These are phyloP conservation scores for Penicillium cataractarum DNA, from an alignment of 495 filamentous ascomycete genomes.

Conservation along the genomic window DNA sequence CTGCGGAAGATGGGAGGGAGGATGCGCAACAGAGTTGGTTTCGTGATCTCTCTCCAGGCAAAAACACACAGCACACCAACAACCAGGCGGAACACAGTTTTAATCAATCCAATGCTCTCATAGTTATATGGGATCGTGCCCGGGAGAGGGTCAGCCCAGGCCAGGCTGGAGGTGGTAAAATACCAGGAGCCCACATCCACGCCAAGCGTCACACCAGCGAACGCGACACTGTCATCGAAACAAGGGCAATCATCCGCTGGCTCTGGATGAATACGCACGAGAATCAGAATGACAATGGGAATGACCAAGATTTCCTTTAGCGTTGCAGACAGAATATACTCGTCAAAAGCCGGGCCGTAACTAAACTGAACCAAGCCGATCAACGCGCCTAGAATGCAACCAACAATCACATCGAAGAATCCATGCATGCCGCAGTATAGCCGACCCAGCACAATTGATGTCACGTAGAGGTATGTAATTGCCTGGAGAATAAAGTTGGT, in stretches of 20 bases:
- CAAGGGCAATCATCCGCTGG: slow-evolving; percentile 97
- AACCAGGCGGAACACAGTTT: slow-evolving; percentile 65
- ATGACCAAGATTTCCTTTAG: slow-evolving; percentile 60
- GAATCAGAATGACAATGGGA: slow-evolving; percentile 64
- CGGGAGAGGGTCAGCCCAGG: slow-evolving; percentile 60
- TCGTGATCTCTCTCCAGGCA: slow-evolving; percentile 84
- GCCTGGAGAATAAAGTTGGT: slow-evolving; percentile 63
- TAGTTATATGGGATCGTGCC: slow-evolving; percentile 67
- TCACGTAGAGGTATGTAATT: slow-evolving; percentile 77
- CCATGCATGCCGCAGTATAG: slow-evolving; percentile 99
- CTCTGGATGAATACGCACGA: slow-evolving; percentile 91
- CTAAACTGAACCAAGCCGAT: slow-evolving; percentile 71
- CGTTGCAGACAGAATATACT: slow-evolving; percentile 56
- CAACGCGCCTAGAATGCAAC: slow-evolving; percentile 70
- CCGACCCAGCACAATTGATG: slow-evolving; percentile 87
- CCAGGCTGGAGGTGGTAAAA: slow-evolving; percentile 59
- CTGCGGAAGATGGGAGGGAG: slow-evolving; percentile 87
- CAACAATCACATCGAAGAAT: slow-evolving; percentile 85
- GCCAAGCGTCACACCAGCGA: slow-evolving; percentile 86
- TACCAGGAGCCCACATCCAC: slow-evolving; percentile 81
- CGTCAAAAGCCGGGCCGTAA: slow-evolving; percentile 68
- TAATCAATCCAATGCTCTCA: slow-evolving; percentile 62
- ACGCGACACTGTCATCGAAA: slow-evolving; percentile 95
- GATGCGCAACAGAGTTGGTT: slow-evolving; percentile 74
- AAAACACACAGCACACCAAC: slow-evolving; percentile 83